A percentile compares a stretch with the other conserved stretches of the same genome.
phyloP scores from a whole-genome alignment of 176 grass and related monocot genomes.

The Microstegium vimineum region DNA sequence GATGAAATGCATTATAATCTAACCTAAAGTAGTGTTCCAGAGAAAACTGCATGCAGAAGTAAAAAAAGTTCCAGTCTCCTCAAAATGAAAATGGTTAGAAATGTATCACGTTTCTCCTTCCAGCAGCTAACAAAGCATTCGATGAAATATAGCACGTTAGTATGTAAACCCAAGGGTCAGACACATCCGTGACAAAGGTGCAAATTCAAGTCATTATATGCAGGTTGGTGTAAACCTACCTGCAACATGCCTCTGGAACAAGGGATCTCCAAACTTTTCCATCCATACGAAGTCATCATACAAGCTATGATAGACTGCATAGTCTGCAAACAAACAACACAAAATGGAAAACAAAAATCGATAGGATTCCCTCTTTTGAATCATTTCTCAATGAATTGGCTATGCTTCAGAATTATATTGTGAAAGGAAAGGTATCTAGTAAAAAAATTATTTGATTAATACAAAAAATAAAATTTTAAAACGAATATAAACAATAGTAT shows the following conservation, averaged over 20 bases:
- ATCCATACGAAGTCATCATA: conserved; percentile 93
- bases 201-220: not conserved
- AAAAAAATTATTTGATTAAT: not conserved
- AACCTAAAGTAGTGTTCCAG: not conserved
- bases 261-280: conserved; percentile 82
- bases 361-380: not conserved
- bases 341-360: not conserved
- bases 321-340: conserved; percentile 44
- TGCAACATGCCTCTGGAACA: conserved; percentile 80
- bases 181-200: not conserved
- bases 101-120: not conserved
- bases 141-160: not conserved
- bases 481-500: not conserved
- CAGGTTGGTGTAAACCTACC: conserved; percentile 26
- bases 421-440: not conserved
- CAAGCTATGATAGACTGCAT: conserved; percentile 82
- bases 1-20: not conserved
- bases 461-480: not conserved
- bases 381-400: not conserved
- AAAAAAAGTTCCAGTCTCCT: not conserved
- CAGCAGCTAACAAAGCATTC: not conserved
- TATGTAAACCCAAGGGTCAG: not conserved
- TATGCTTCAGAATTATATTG: not conserved
- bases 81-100: not conserved
- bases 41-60: conserved; percentile 8